phyloP scores from a whole-genome alignment of 306 rosid genomes.

The Sicyos edulis region DNA sequence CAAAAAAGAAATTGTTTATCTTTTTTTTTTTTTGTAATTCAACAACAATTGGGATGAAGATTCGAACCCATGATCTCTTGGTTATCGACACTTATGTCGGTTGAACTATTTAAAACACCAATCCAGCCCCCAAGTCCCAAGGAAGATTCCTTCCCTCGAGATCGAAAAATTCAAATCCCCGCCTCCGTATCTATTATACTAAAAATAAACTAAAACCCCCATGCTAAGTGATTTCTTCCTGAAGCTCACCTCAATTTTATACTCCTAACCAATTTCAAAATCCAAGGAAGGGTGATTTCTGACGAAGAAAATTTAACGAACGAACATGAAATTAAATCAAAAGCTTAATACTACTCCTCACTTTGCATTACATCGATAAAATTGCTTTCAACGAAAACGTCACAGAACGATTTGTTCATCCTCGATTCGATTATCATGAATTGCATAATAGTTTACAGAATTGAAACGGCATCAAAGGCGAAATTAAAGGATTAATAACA shows the following conservation, averaged over 20 bases:
- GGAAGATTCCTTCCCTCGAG: not conserved
- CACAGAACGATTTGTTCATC: not conserved
- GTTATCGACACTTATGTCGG: too few relatives aligned
- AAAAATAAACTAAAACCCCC: not conserved
- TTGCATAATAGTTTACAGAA: not conserved
- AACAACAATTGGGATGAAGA: too few relatives aligned
- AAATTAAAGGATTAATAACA: not conserved
- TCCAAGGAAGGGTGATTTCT: not conserved
- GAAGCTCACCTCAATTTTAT: not conserved
- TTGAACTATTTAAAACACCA: not conserved
- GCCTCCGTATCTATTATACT: not conserved
- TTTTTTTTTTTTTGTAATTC: too few relatives aligned
- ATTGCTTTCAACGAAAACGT: not conserved
- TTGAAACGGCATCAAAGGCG: not conserved
- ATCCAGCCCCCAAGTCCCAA: not conserved
- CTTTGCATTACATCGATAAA: not conserved
- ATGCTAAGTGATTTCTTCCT: not conserved
- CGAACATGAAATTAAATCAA: not conserved
- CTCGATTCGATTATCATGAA: not conserved
- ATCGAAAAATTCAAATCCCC: not conserved
- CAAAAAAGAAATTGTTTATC: too few relatives aligned
- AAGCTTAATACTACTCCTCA: not conserved
- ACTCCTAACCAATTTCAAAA: not conserved
- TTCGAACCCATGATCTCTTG: too few relatives aligned
- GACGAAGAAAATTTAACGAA: slow-evolving; percentile 1